A percentile compares a stretch with the other conserved stretches of the same genome.
phyloP scores from a whole-genome alignment of 2,329 filamentous ascomycete species.

The Calonectria naviculata region DNA sequence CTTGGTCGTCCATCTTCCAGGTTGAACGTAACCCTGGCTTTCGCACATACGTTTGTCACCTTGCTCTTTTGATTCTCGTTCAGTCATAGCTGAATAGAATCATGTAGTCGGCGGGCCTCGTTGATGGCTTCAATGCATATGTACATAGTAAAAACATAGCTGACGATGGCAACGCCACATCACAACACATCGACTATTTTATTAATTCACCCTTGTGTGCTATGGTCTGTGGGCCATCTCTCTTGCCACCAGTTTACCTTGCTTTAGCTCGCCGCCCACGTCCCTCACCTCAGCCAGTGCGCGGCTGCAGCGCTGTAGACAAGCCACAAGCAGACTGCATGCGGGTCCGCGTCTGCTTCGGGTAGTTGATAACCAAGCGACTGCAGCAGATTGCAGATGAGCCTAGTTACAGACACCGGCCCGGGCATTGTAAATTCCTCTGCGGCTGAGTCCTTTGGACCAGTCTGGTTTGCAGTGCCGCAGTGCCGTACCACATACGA shows the following conservation, averaged over 20 bases:
- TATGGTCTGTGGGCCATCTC: neutral
- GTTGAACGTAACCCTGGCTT: neutral
- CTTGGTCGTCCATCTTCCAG: neutral
- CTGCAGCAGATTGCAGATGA: neutral
- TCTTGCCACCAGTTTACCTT: neutral
- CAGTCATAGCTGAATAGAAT: neutral
- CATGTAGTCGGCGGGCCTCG: neutral
- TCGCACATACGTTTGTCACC: neutral
- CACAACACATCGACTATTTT: neutral
- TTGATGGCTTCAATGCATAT: neutral
- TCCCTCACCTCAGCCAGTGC: constrained; percentile 11
- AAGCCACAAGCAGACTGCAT: constrained; percentile 16
- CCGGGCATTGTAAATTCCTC: neutral
- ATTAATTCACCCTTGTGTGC: neutral
- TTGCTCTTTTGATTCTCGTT: neutral
- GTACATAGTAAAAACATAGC: neutral
- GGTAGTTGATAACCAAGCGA: constrained; percentile 2
- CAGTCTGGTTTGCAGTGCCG: neutral
- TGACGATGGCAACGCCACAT: neutral
- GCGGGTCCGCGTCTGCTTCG: constrained; percentile 17
- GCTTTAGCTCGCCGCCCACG: constrained; percentile 11
- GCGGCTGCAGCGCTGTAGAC: constrained; percentile 22
- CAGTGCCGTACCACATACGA: neutral
- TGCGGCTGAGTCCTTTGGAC: neutral
- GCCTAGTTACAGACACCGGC: neutral